Evolutionary conservation across 2,329 filamentous ascomycete genomes (phyloP).

Genomic region (Emergomyces pasteurianus): DNA sequence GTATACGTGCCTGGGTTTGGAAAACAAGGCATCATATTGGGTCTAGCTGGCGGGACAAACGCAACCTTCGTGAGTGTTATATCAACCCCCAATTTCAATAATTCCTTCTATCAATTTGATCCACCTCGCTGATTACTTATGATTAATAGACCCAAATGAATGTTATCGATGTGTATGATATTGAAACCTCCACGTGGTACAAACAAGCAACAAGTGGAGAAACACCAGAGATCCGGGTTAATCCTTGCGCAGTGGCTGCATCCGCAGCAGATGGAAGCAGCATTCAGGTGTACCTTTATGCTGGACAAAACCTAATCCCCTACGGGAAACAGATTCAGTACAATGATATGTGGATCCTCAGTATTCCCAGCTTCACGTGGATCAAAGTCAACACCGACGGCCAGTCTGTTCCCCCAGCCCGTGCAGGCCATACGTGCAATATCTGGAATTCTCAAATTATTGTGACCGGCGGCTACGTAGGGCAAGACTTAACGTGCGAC

Average conservation of each 20-base stretch:
- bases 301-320: constrained; percentile 60
- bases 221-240: constrained; percentile 48
- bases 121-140: not conserved
- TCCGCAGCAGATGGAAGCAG: constrained; percentile 59
- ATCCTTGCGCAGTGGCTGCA: constrained; percentile 62
- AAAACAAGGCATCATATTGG: constrained; percentile 61
- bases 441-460: constrained; percentile 74
- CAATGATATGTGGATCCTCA: constrained; percentile 67
- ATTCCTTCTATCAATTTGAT: not conserved
- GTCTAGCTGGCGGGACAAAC: constrained; percentile 62
- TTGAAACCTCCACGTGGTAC: constrained; percentile 59
- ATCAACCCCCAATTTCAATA: not conserved
- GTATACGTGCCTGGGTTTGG: constrained; percentile 70
- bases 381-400: constrained; percentile 47
- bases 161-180: constrained; percentile 68
- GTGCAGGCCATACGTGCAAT: constrained; percentile 65
- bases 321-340: constrained; percentile 49
- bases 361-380: constrained; percentile 72
- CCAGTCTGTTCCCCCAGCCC: constrained; percentile 41
- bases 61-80: constrained; percentile 46
- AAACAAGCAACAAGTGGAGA: constrained; percentile 55
- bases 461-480: constrained; percentile 59
- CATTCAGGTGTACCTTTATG: constrained; percentile 69
- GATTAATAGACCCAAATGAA: constrained; percentile 49
- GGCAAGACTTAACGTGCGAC: constrained; percentile 50